Conservation (phyloP, 2,329 filamentous ascomycete genomes). For the Diaporthe helianthi region DNA sequence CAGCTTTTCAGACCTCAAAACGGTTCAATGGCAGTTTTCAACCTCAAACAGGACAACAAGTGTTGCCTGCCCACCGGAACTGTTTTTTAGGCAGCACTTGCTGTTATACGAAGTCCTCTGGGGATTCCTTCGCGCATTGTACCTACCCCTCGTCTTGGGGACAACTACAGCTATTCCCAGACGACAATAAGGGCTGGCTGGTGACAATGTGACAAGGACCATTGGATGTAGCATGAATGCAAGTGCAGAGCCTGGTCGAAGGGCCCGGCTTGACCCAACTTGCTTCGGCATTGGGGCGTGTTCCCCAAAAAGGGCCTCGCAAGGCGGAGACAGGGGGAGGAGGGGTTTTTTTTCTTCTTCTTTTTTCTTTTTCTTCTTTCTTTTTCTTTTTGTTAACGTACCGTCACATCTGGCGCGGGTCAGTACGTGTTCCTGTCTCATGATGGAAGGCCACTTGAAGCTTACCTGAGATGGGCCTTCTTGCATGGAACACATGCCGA, state of each 20-base stretch:
- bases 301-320: slow-evolving; percentile 30
- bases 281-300: neutral
- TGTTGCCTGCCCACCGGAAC: slow-evolving; percentile 4
- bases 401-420: slow-evolving; percentile 63
- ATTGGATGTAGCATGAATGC: neutral
- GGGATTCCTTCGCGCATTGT: neutral
- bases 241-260: slow-evolving; percentile 1
- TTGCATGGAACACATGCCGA: slow-evolving; percentile 89
- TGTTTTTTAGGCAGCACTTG: slow-evolving; percentile 24
- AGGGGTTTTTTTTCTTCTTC: no score
- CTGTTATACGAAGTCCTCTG: neutral
- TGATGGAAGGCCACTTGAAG: slow-evolving; percentile 32
- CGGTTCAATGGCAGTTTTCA: neutral
- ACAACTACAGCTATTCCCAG: neutral
- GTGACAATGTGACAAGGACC: neutral
- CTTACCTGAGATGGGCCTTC: slow-evolving; percentile 76
- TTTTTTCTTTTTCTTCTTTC: no score
- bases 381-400: slow-evolving; percentile 61
- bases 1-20: neutral
- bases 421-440: slow-evolving; percentile 38
- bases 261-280: neutral
- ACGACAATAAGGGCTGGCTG: neutral
- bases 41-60: slow-evolving; percentile 16
- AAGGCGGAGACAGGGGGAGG: slow-evolving; percentile 25
- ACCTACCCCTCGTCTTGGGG: neutral